A percentile compares a stretch with the other conserved stretches of the same genome.
Conservation (phyloP, 352 stramenopile species). For the Globisporangium radiosum region DNA sequence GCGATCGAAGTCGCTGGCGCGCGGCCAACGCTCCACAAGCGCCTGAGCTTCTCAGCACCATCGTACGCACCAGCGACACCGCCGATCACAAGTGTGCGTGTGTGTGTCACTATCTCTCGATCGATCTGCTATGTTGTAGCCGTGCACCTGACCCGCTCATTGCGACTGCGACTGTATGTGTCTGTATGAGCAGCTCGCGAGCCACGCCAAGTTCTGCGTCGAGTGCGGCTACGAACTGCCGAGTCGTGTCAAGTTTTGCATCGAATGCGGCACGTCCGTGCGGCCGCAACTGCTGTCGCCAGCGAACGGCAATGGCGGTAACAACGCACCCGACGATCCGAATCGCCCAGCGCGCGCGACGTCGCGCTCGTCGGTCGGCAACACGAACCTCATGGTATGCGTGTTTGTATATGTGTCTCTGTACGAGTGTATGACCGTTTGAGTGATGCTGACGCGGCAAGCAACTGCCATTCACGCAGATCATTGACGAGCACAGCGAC, state of each 20-base stretch:
- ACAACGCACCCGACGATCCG: conserved; percentile 7
- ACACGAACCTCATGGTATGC: conserved; percentile 42
- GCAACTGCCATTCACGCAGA: conserved; percentile 12
- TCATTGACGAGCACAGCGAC: conserved; percentile 70
- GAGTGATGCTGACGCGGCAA: not conserved
- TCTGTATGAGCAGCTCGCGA: conserved; percentile 32
- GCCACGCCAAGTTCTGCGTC: conserved; percentile 74
- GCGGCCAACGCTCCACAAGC: conserved; percentile 41
- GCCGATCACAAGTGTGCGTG: conserved; percentile 43
- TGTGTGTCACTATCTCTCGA: conserved; percentile 14
- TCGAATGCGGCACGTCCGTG: conserved; percentile 75
- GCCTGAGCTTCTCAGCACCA: conserved; percentile 50
- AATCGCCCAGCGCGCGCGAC: conserved; percentile 31
- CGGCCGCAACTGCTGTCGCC: conserved; percentile 49
- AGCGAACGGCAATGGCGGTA: conserved; percentile 17
- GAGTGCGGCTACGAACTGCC: conserved; percentile 81
- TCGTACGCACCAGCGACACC: conserved; percentile 28
- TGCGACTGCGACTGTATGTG: conserved; percentile 14
- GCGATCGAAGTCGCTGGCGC: conserved; percentile 60
- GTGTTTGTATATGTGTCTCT: not conserved
- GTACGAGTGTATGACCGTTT: not conserved
- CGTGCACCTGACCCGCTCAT: too few species aligned
- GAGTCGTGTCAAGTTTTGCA: conserved; percentile 78
- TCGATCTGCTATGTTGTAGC: conserved; percentile 1
- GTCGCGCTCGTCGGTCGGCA: conserved; percentile 34